Conservation (phyloP, 495 filamentous ascomycete genomes). For the Neurospora discreta region DNA sequence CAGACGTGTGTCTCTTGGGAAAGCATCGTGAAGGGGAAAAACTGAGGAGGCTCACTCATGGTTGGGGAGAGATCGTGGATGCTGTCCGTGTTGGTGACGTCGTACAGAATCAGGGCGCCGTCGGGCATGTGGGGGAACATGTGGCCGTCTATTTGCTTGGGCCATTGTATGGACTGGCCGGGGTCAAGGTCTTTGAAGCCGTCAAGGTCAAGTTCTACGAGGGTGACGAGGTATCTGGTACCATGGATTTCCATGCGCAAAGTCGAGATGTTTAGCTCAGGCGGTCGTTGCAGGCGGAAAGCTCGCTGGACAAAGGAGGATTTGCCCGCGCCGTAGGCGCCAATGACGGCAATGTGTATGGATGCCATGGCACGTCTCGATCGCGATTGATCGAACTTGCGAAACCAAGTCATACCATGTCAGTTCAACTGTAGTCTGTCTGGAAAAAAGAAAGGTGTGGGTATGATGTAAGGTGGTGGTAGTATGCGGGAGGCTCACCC, state of each 20-base stretch:
- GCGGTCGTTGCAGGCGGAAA: conserved; percentile 52
- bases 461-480: not conserved
- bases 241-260: conserved; percentile 71
- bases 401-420: not conserved
- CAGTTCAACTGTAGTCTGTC: not conserved
- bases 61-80: conserved; percentile 55
- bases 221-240: conserved; percentile 60
- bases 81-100: conserved; percentile 65
- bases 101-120: conserved; percentile 74
- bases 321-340: conserved; percentile 72
- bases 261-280: conserved; percentile 43
- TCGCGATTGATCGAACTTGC: conserved; percentile 13
- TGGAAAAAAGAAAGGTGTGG: not conserved
- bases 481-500: conserved; percentile 18
- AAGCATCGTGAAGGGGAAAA: not conserved
- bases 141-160: conserved; percentile 54
- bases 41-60: conserved; percentile 50
- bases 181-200: conserved; percentile 52
- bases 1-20: not conserved
- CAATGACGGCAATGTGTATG: conserved; percentile 80
- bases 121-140: conserved; percentile 58
- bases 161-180: conserved; percentile 65
- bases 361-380: conserved; percentile 38
- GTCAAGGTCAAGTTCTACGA: conserved; percentile 65
- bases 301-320: conserved; percentile 79